phyloP scores from a whole-genome alignment of 495 filamentous ascomycete species.

The Rostrohypoxylon terebratum region DNA sequence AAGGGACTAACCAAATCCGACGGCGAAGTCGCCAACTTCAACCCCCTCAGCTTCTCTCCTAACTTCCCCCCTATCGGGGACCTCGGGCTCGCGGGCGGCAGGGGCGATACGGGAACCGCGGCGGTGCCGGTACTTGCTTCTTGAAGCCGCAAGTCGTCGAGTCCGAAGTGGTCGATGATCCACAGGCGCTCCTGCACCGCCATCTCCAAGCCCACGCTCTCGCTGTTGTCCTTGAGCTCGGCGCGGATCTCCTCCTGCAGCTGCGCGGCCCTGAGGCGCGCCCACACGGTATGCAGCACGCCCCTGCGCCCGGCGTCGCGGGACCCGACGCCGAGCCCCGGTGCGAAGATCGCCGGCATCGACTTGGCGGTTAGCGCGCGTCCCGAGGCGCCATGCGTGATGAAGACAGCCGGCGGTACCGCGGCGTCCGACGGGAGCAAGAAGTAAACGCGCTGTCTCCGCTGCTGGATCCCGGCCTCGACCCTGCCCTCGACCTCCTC shows the following conservation, averaged over 20 bases:
- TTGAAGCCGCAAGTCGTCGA: constrained; percentile 51
- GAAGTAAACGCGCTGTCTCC: constrained; percentile 75
- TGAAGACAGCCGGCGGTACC: constrained; percentile 75
- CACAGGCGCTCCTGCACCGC: constrained; percentile 81
- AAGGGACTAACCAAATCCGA: constrained; percentile 64
- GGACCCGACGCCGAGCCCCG: constrained; percentile 72
- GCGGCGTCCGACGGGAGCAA: constrained; percentile 73
- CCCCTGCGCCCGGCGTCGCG: constrained; percentile 77
- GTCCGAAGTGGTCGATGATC: constrained; percentile 83
- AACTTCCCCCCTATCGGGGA: constrained; percentile 73
- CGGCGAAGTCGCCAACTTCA: constrained; percentile 79
- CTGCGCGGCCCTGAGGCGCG: constrained; percentile 76
- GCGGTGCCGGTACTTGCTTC: constrained; percentile 36
- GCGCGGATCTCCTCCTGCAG: constrained; percentile 76
- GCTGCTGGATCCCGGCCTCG: constrained; percentile 69
- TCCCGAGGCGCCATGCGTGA: constrained; percentile 61
- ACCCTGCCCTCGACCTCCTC: constrained; percentile 72
- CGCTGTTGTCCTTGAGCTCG: constrained; percentile 73
- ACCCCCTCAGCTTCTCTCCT: constrained; percentile 78
- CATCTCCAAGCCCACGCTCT: constrained; percentile 84
- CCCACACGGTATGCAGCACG: constrained; percentile 86
- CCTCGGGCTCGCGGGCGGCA: constrained; percentile 63
- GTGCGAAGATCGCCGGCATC: constrained; percentile 83
- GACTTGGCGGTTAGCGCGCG: constrained; percentile 71
- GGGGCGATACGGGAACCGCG: constrained; percentile 32